These are phyloP conservation scores for Saraca asoca DNA, from an alignment of 331 rosid genomes.

Conservation along the genomic window DNA sequence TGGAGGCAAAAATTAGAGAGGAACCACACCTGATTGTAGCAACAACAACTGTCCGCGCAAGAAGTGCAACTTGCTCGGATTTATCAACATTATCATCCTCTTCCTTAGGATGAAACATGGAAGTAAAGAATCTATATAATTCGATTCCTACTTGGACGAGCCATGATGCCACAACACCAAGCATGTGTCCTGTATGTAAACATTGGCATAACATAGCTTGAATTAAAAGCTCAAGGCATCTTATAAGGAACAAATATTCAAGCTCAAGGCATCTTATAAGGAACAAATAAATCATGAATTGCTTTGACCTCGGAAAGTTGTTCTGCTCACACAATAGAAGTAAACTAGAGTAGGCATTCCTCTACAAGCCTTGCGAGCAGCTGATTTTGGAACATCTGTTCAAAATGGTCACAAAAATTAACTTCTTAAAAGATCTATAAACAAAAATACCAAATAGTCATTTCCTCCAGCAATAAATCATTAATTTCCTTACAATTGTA, in stretches of 20 bases:
- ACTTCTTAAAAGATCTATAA: constrained; percentile 11
- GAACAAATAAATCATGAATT: not conserved
- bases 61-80: constrained; percentile 42
- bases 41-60: constrained; percentile 54
- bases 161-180: constrained; percentile 88
- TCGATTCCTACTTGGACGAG: constrained; percentile 74
- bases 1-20: constrained; percentile 74
- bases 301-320: constrained; percentile 69
- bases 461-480: constrained; percentile 1
- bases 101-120: constrained; percentile 35
- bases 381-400: constrained; percentile 74
- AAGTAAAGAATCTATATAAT: constrained; percentile 45
- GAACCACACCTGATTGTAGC: constrained; percentile 63
- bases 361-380: constrained; percentile 67
- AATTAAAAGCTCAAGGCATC: constrained; percentile 29
- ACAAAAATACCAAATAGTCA: not conserved
- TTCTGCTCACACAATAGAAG: constrained; percentile 57
- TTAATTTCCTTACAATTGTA: constrained; percentile 4
- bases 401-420: constrained; percentile 20
- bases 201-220: constrained; percentile 30
- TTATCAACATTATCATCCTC: constrained; percentile 43
- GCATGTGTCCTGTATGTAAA: constrained; percentile 63
- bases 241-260: constrained; percentile 4
- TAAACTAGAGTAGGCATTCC: constrained; percentile 56
- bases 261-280: constrained; percentile 23